A percentile compares a stretch with the other conserved stretches of the same genome.
Evolutionary conservation across 2,329 filamentous ascomycete genomes (phyloP).

Genomic region (Sporothrix brunneoviolacea): DNA sequence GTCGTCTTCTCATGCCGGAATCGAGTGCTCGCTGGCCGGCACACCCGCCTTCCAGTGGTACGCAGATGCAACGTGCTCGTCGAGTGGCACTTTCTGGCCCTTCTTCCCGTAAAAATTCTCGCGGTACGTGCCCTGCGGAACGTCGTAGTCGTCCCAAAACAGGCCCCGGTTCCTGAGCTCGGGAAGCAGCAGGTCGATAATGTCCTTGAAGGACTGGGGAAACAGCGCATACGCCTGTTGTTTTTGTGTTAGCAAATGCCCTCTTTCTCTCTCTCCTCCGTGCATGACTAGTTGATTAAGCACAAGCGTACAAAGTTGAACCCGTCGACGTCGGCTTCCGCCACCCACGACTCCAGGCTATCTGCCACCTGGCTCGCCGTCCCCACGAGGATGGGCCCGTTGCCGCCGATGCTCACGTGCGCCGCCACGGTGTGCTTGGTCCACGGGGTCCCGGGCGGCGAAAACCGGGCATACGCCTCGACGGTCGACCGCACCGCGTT

Average conservation of each 20-base stretch:
- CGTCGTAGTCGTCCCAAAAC: conserved; percentile 48
- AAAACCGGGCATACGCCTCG: conserved; percentile 14
- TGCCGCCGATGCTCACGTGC: conserved; percentile 26
- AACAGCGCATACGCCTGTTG: conserved; percentile 30
- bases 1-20: conserved; percentile 19
- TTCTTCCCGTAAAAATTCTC: conserved; percentile 35
- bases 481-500: conserved; percentile 30
- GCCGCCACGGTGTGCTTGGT: conserved; percentile 64
- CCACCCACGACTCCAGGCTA: conserved; percentile 59
- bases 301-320: conserved; percentile 54
- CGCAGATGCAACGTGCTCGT: conserved; percentile 33
- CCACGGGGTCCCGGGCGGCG: conserved; percentile 47
- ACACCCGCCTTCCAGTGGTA: conserved; percentile 35
- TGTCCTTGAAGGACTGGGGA: conserved; percentile 56
- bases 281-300: too few species aligned
- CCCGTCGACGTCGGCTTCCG: conserved; percentile 64
- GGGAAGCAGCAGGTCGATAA: conserved; percentile 57
- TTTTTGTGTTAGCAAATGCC: not conserved
- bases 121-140: conserved; percentile 36
- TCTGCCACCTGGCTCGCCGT: conserved; percentile 62
- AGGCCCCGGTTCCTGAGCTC: conserved; percentile 52
- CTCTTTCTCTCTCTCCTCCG: too few species aligned
- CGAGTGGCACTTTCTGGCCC: conserved; percentile 29
- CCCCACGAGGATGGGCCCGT: conserved; percentile 43
- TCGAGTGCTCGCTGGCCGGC: conserved; percentile 21